Evolutionary conservation across 2,329 filamentous ascomycete genomes (phyloP).

Genomic region (Fusarium nodosum): DNA sequence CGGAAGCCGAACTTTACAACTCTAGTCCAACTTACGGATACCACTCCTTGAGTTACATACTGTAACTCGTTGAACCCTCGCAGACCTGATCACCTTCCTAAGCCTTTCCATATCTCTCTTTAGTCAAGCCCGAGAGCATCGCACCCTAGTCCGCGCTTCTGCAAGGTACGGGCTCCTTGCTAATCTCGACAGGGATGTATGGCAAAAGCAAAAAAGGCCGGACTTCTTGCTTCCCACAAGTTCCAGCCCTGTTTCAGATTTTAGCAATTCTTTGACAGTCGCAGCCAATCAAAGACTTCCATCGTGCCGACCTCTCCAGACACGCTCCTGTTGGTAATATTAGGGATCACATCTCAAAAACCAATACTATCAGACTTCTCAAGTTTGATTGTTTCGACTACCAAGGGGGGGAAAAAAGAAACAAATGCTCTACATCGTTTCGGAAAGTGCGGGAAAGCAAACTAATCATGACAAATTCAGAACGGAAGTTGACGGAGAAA

Average conservation of each 20-base stretch:
- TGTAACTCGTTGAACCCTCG: conserved; percentile 8
- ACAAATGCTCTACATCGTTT: conserved; percentile 14
- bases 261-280: conserved; percentile 13
- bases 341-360: conserved; percentile 1
- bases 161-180: conserved; percentile 39
- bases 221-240: conserved; percentile 24
- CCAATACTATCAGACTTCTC: conserved; percentile 12
- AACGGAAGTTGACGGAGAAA: conserved; percentile 12
- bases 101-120: background rate
- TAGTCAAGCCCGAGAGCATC: conserved; percentile 18
- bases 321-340: conserved; percentile 19
- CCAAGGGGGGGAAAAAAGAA: conserved; percentile 13
- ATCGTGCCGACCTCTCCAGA: background rate
- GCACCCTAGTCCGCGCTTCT: conserved; percentile 29
- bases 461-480: conserved; percentile 25
- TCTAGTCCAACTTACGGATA: background rate
- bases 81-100: conserved; percentile 12
- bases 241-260: conserved; percentile 42
- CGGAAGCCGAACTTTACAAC: conserved; percentile 15
- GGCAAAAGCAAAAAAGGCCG: conserved; percentile 9
- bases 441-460: conserved; percentile 8
- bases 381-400: conserved; percentile 18
- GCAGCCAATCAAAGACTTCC: conserved; percentile 29
- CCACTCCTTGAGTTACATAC: background rate
- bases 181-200: conserved; percentile 27